Base-by-base conservation (phyloP, 2,329 filamentous ascomycete species). In the Plectosphaerella plurivora region DNA sequence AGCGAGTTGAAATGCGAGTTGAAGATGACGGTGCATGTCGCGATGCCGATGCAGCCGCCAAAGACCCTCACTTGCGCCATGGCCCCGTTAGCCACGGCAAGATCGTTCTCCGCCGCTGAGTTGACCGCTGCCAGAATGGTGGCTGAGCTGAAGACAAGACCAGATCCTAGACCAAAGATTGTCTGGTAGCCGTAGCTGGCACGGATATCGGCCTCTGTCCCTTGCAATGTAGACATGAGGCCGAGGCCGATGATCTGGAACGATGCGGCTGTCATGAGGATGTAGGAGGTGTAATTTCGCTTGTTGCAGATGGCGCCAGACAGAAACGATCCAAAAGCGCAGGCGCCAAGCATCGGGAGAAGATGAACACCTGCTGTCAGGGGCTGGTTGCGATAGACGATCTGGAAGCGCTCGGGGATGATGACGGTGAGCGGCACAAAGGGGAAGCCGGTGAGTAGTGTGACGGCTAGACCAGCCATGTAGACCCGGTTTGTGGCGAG, bases 371-470 rank as follows among this genome's bases (percentile, higher is more conserved):
- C 81, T 1, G 82, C 79, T 60, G 73, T 72, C 22, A 84, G 69
- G 0, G 78, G 72, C 33, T 66, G 73, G 47, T 83, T 73, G 6
- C 68, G 69, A 55, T 83, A 78, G 50, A 84, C 75, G 37, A 85
- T 77, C 55, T 86, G 82, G 48, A 84, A 81, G 7, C 81, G 70
- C 57, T 86, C 79, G 1, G 83, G 82, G 5, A 86, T 73, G 33
- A 77, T 73, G 52, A 84, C 76, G 12, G 81, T 75, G n/a, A 83
- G 71, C 5, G 78, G 70, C 20, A 86, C 76, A 55, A 83, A 84
- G 0, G 77, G 71, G 49, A 80, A 82, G 2, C 82, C 82, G 0
- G 77, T 77, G 16, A 84, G 69, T 15, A 84, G 66, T 3, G 81
- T 83, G 24, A 78, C 74, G 15, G 79, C 53, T 4, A 82, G 65